Evolutionary conservation across 345 rosid genomes (phyloP), one percentile per base, ranked within the genome.

Genomic region (Rubroshorea leprosula): DNA sequence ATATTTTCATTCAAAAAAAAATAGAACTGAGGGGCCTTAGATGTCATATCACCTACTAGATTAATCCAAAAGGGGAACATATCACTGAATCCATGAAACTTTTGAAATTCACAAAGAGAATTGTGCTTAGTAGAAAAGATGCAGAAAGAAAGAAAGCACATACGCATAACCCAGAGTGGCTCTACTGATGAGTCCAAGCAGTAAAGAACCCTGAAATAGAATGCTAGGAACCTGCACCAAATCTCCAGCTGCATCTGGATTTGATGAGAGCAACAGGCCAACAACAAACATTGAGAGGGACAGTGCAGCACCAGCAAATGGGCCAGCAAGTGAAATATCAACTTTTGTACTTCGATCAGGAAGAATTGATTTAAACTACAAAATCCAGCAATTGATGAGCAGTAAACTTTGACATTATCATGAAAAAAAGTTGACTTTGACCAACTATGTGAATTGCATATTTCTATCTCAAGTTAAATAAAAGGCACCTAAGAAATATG

Each of bases 161-260:
- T 84, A 89, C 93, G 75, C 76, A 21, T 83, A 89, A 74, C 98
- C 96, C 51, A 92, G 95, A 69, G 76, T 72, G 61, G 85, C 89
- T 83, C 98, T 78, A 72, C 93, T 89, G 75, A 92, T 86, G 63
- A 92, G 84, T 64, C 95, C 96, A 69, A 92, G 96, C 58, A 92
- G 98, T 74, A 92, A 76, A 39, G 96, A 92, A 46, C 98, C 98
- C 76, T 86, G 96, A 72, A 92, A 92, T 55, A 92, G 59, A 77
- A 71, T 70, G 78, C 96, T 86, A 46, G 98, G 98, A 72, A 89
- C 95, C 80, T 80, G 87, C 55, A 92, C 92, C 68, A 89, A 76
- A 58, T 92, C 98, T 63, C 83, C 90, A 13, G 87, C 76, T 61
- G 83, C 75, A 71, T 74, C 78, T 1, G 90, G 86, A 64, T 73